Percentiles rank a stretch among this genome's conserved stretches.
Evolutionary conservation across 345 rosid species (phyloP).

Genomic region (Eucalyptus globulus): DNA sequence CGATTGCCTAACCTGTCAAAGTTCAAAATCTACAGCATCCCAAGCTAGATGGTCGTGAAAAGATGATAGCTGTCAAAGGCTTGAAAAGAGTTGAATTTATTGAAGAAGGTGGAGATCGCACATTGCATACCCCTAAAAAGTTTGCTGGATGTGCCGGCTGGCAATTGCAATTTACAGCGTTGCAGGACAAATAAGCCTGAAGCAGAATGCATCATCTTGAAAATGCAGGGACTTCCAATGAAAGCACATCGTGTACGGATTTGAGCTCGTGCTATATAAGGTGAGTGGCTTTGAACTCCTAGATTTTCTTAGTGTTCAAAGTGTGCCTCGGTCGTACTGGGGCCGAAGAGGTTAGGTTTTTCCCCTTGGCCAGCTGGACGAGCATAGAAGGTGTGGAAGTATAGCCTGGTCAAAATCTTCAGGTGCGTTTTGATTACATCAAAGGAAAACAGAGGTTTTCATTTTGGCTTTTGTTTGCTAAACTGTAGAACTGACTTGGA

Average conservation of each 20-base stretch:
- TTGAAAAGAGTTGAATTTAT: too few species aligned
- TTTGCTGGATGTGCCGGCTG: accelerated
- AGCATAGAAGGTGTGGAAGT: not conserved
- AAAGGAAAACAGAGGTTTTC: too few species aligned
- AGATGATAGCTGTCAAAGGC: too few species aligned
- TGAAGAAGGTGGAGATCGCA: too few species aligned
- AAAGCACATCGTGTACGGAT: too few species aligned
- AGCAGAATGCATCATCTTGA: not conserved
- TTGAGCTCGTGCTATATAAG: not conserved
- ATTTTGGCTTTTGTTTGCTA: too few species aligned
- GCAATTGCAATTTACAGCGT: not conserved
- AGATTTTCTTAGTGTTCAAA: not conserved
- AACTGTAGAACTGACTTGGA: too few species aligned
- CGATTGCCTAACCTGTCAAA: too few species aligned
- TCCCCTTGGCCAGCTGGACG: not conserved
- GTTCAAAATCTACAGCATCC: too few species aligned
- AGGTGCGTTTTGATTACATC: not conserved
- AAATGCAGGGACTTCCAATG: not conserved
- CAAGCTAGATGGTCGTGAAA: too few species aligned
- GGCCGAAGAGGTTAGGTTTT: not conserved
- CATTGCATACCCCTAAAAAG: too few species aligned
- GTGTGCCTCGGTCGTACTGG: not conserved
- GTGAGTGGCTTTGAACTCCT: not conserved
- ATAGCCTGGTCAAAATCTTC: not conserved
- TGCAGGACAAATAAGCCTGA: not conserved